These are phyloP conservation scores for Fraxinus cuspidata DNA, from an alignment of 257 asterid genomes.

Conservation along the genomic window DNA sequence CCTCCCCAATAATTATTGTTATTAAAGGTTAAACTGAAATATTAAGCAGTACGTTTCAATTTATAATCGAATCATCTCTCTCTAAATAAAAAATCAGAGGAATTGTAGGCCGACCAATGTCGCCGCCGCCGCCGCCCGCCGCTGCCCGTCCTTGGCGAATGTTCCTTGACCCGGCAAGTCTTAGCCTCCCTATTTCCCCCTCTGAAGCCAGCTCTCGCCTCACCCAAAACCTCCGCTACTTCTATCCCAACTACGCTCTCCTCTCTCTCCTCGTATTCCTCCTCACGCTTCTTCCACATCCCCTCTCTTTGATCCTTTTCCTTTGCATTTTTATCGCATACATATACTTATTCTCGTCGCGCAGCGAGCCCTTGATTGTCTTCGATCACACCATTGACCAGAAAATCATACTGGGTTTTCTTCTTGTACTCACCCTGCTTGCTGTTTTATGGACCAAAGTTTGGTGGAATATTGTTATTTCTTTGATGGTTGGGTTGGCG, in stretches of 20 bases:
- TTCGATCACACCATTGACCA: conserved; percentile 58
- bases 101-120: conserved; percentile 21
- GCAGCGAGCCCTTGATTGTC: conserved; percentile 61
- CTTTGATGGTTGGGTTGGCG: conserved; percentile 51
- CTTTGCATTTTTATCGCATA: conserved; percentile 52
- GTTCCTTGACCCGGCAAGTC: conserved; percentile 50
- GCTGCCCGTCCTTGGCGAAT: conserved; percentile 74
- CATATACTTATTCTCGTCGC: conserved; percentile 41
- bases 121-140: conserved; percentile 44
- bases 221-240: conserved; percentile 66
- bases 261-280: conserved; percentile 49
- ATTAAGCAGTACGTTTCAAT: too few species aligned
- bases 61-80: too few species aligned
- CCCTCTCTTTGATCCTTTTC: conserved; percentile 69
- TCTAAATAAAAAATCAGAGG: neutral
- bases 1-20: too few species aligned
- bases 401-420: conserved; percentile 45
- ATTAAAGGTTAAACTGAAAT: too few species aligned
- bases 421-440: conserved; percentile 49
- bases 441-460: conserved; percentile 56
- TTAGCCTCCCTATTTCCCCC: conserved; percentile 77
- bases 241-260: conserved; percentile 71
- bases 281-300: conserved; percentile 64
- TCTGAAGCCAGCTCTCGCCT: conserved; percentile 78
- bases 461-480: conserved; percentile 59